phyloP scores from a whole-genome alignment of 2,329 filamentous ascomycete species.

The Pseudogymnoascus pannorum region DNA sequence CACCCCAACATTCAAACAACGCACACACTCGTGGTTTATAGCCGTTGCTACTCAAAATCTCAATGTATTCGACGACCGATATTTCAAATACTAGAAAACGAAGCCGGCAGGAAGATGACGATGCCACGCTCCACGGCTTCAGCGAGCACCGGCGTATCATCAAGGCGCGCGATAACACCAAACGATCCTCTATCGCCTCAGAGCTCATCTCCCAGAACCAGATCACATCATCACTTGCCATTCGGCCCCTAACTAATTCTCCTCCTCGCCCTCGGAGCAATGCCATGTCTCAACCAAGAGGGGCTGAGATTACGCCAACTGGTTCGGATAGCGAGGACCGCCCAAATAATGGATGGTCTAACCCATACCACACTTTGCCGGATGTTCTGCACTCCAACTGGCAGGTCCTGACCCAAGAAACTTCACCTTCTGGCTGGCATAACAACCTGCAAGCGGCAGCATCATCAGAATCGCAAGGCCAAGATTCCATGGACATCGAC shows the following conservation, averaged over 20 bases:
- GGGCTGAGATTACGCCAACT: conserved; percentile 22
- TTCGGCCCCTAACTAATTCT: conserved; percentile 10
- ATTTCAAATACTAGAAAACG: background rate
- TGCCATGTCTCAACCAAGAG: conserved; percentile 20
- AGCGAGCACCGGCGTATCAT: conserved; percentile 23
- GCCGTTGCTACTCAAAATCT: background rate
- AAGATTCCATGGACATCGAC: conserved; percentile 24
- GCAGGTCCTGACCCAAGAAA: conserved; percentile 9
- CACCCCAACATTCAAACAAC: background rate
- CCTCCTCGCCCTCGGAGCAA: background rate
- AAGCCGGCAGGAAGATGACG: conserved; percentile 20
- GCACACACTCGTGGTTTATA: background rate
- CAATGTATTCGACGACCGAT: background rate
- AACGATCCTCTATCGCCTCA: background rate
- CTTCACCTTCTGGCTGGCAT: conserved; percentile 12
- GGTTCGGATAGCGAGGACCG: conserved; percentile 26
- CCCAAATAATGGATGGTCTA: conserved; percentile 19
- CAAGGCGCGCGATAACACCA: conserved; percentile 4
- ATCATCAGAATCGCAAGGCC: conserved; percentile 16
- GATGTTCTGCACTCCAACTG: conserved; percentile 16
- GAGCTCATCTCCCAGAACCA: conserved; percentile 12
- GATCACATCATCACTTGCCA: conserved; percentile 16
- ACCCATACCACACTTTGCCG: conserved; percentile 23
- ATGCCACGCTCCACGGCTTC: conserved; percentile 20
- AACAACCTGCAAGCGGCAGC: conserved; percentile 11